Conservation (phyloP, 1,139 yeast species). For the Geotrichum cucujoidarum region DNA sequence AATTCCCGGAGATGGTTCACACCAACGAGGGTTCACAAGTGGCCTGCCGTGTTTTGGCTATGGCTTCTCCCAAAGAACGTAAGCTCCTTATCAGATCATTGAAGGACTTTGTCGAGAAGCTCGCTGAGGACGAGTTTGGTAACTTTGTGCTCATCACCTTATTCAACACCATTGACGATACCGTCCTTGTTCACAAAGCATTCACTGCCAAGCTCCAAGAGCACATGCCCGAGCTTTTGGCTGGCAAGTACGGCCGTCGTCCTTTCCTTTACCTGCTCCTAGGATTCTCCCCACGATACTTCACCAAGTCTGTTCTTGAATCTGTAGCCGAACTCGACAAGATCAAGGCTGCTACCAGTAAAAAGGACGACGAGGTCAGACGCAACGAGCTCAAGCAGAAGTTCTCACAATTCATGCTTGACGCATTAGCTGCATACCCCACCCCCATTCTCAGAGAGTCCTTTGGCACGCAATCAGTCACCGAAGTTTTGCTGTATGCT, state of each 20-base stretch:
- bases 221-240: conserved; percentile 53
- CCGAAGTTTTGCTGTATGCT: conserved; percentile 65
- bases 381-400: conserved; percentile 60
- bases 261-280: conserved; percentile 72
- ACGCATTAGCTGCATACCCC: conserved; percentile 47
- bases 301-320: conserved; percentile 63
- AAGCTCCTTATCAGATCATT: conserved; percentile 67
- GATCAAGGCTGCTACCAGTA: conserved; percentile 68
- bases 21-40: conserved; percentile 93
- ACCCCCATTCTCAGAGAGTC: conserved; percentile 57
- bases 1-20: conserved; percentile 90
- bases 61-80: conserved; percentile 90
- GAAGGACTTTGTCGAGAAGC: conserved; percentile 65
- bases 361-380: conserved; percentile 77
- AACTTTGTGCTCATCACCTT: conserved; percentile 72
- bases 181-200: conserved; percentile 72
- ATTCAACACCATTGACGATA: conserved; percentile 88
- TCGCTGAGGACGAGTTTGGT: conserved; percentile 83
- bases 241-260: conserved; percentile 78
- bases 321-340: conserved; percentile 58
- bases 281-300: conserved; percentile 72
- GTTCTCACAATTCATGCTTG: conserved; percentile 63
- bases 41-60: conserved; percentile 72
- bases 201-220: conserved; percentile 57
- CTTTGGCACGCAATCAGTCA: conserved; percentile 76